Evolutionary conservation across 176 grass and related monocot species (phyloP), one percentile per base, ranked within the genome.

Genomic region (Sorghum bicolor): DNA sequence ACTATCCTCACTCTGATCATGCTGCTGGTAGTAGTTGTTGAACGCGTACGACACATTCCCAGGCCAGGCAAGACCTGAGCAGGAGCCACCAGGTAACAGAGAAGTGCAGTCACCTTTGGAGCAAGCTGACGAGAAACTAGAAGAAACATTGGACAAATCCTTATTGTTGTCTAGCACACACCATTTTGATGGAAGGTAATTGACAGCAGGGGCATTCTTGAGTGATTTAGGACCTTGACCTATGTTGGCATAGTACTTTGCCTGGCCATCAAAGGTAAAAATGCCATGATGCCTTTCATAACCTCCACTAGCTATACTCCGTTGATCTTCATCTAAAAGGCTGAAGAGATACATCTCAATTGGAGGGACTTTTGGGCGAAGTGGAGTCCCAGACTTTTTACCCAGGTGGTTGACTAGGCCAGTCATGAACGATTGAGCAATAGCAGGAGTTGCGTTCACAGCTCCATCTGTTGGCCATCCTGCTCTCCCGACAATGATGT

Each of bases 211-310:
- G 19, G 80, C 89, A 88, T 88, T 94, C 45, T 80, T 90, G 45
- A 98, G 91, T 47, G 67, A 77, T 79, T 77, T 92, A 40, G 83
- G 48, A 36, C 93, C 96, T 84, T 98, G 96, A 68, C 96, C 96
- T 58, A 94, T 87, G 69, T 95, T 92, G 29, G 93, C 73, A 60
- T 90, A 71, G 65, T 90, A 98, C 84, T 90, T 98, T 1, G 93
- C 91, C 77, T 95, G 96, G 29, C 96, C 96, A 53, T 98, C 96
- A 92, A 95, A 98, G n/a, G 93, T 95, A 86, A 98, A 98, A 83
- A 98, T 80, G 40, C 91, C 96, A 22, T 77, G 75, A 71, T 98
- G 96, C 64, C 91, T 95, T 81, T 95, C 96, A 74, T 89, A 95
- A 41, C 62, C 89, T 75, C 93, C 89, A 17, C 62, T 74, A 22